Conservation (phyloP, 192 early-diverging fungal species). For the Umbelopsis isabellina region DNA sequence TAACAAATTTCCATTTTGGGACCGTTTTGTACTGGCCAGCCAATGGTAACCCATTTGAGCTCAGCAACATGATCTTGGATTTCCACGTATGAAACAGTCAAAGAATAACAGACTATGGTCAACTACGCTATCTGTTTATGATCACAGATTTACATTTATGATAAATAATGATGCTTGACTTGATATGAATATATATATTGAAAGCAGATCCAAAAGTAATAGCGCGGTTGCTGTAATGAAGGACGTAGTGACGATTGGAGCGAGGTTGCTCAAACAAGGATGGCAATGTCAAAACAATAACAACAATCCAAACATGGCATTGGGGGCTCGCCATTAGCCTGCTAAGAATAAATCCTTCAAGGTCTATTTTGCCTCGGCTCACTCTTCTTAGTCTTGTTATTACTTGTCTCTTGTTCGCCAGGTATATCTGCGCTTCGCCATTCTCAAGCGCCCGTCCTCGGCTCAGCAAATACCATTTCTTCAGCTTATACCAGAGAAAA, state of each 20-base stretch:
- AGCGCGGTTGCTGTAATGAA: too few species aligned
- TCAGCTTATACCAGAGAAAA: conserved; percentile 13
- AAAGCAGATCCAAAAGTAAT: too few species aligned
- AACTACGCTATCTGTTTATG: too few species aligned
- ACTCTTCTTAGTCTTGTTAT: conserved; percentile 5
- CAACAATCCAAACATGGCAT: conserved; percentile 30
- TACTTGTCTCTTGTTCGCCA: neutral
- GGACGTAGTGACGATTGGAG: too few species aligned
- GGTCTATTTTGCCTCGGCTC: neutral
- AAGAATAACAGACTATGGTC: neutral
- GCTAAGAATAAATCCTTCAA: neutral
- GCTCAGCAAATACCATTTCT: neutral
- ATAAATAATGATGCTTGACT: too few species aligned
- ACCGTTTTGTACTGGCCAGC: neutral
- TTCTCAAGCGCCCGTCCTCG: neutral
- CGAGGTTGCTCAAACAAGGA: neutral
- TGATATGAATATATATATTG: too few species aligned
- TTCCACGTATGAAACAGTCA: neutral
- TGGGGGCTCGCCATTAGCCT: neutral
- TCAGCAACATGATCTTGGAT: neutral
- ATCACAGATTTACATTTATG: too few species aligned
- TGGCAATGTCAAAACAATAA: conserved; percentile 29
- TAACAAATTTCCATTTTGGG: conserved; percentile 22
- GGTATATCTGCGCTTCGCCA: conserved; percentile 4
- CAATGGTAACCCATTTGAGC: conserved; percentile 19